These are phyloP conservation scores for Trichoderma polysporum DNA, from an alignment of 2,329 filamentous ascomycete species.

Conservation along the genomic window DNA sequence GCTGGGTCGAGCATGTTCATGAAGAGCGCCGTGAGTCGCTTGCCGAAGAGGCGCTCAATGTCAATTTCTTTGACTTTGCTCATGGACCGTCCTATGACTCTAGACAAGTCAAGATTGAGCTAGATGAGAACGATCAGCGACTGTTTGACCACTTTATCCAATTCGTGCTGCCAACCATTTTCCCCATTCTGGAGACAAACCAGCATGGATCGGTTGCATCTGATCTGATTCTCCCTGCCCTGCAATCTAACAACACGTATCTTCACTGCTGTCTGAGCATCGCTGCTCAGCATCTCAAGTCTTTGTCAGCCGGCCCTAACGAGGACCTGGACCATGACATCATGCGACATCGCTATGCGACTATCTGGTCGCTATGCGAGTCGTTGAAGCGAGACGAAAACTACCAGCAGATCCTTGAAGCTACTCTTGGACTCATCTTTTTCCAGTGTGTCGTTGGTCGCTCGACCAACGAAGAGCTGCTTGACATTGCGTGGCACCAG, in stretches of 20 bases:
- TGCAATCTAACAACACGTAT: slow-evolving; percentile 90
- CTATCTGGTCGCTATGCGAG: slow-evolving; percentile 81
- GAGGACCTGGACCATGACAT: slow-evolving; percentile 87
- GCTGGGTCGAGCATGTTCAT: slow-evolving; percentile 51
- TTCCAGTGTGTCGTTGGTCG: slow-evolving; percentile 91
- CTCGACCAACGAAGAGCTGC: slow-evolving; percentile 71
- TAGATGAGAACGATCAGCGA: slow-evolving; percentile 84
- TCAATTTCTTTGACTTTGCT: slow-evolving; percentile 81
- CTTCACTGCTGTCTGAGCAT: slow-evolving; percentile 95
- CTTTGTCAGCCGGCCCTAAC: slow-evolving; percentile 57
- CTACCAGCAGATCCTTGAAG: slow-evolving; percentile 86
- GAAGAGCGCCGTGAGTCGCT: slow-evolving; percentile 61
- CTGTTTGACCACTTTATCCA: slow-evolving; percentile 89
- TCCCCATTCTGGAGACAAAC: slow-evolving; percentile 87
- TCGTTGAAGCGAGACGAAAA: slow-evolving; percentile 77
- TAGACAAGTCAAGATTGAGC: slow-evolving; percentile 71
- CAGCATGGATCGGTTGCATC: slow-evolving; percentile 79
- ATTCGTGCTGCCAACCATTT: slow-evolving; percentile 82
- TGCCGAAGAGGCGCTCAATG: slow-evolving; percentile 64
- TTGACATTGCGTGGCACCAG: slow-evolving; percentile 94
- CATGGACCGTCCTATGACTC: slow-evolving; percentile 63
- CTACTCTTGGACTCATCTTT: slow-evolving; percentile 91
- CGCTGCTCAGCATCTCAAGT: slow-evolving; percentile 88
- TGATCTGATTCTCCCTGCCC: slow-evolving; percentile 79
- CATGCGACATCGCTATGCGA: slow-evolving; percentile 85